Conservation (phyloP, 2,329 filamentous ascomycete species). For the Rosellinia necatrix region DNA sequence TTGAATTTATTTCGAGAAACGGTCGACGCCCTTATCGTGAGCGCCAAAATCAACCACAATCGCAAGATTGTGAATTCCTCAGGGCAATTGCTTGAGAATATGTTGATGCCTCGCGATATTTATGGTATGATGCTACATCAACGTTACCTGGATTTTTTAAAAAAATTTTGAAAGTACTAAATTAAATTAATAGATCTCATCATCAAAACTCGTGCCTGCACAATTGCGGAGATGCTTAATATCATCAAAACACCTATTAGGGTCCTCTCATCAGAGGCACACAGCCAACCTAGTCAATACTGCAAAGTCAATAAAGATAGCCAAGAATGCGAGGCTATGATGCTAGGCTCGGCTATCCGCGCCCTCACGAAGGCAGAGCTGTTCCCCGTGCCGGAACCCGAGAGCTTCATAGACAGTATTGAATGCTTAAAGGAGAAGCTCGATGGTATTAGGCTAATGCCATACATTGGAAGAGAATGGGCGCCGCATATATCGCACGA, state of each 20-base stretch:
- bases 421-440: conserved; percentile 23
- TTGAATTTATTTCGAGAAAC: conserved; percentile 31
- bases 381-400: conserved; percentile 31
- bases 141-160: too few species aligned
- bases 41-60: conserved; percentile 23
- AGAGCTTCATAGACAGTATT: conserved; percentile 30
- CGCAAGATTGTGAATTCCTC: conserved; percentile 31
- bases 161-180: conserved; percentile 1
- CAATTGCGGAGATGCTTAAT: conserved; percentile 27
- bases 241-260: conserved; percentile 21
- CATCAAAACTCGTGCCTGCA: conserved; percentile 18
- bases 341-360: conserved; percentile 33
- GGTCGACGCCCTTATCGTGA: conserved; percentile 32
- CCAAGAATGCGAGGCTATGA: conserved; percentile 34
- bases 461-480: conserved; percentile 32
- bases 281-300: conserved; percentile 5
- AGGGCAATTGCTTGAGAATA: conserved; percentile 27
- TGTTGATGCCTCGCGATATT: conserved; percentile 31
- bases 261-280: conserved; percentile 13
- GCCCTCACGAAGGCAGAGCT: conserved; percentile 25
- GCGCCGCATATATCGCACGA: conserved; percentile 32
- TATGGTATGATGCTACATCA: conserved; percentile 26
- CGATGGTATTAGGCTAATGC: conserved; percentile 24
- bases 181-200: conserved; percentile 22
- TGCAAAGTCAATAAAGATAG: conserved; percentile 30